Conservation (phyloP, 345 rosid species). For the Salix arbutifolia region DNA sequence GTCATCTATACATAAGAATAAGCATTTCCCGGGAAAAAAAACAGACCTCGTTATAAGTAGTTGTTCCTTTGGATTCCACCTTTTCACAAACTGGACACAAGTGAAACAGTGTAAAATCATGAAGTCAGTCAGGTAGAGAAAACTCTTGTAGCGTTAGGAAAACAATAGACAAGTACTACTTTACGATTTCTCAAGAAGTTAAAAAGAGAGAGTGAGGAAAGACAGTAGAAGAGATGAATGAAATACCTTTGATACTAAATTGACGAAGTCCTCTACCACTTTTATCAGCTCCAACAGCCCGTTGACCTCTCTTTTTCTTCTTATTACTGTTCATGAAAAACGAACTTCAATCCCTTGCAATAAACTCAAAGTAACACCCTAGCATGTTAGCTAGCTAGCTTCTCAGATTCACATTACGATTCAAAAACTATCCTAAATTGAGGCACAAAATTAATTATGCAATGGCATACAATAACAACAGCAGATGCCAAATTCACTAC, state of each 20-base stretch:
- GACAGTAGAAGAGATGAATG: neutral
- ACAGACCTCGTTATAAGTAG: constrained; percentile 93
- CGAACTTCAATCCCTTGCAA: neutral
- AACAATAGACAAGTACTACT: neutral
- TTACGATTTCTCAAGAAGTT: neutral
- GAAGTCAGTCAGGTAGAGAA: constrained; percentile 7
- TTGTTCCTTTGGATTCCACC: constrained; percentile 97
- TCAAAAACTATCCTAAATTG: neutral
- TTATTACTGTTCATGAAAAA: constrained; percentile 41
- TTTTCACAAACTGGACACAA: constrained; percentile 78
- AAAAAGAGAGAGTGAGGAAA: too few species aligned
- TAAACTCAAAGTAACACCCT: neutral
- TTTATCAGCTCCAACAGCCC: constrained; percentile 86
- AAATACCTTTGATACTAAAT: constrained; percentile 95
- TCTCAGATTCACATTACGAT: neutral
- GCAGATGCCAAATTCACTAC: neutral
- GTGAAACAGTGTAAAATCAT: constrained; percentile 8
- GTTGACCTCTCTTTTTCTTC: constrained; percentile 91
- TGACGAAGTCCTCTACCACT: constrained; percentile 98
- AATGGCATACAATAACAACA: neutral
- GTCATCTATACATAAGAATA: neutral
- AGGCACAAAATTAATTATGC: neutral
- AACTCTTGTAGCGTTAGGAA: neutral
- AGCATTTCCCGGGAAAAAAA: neutral
- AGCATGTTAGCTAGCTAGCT: too few species aligned